Evolutionary conservation across 352 stramenopile genomes (phyloP).

Genomic region (Pythium folliculosum): DNA sequence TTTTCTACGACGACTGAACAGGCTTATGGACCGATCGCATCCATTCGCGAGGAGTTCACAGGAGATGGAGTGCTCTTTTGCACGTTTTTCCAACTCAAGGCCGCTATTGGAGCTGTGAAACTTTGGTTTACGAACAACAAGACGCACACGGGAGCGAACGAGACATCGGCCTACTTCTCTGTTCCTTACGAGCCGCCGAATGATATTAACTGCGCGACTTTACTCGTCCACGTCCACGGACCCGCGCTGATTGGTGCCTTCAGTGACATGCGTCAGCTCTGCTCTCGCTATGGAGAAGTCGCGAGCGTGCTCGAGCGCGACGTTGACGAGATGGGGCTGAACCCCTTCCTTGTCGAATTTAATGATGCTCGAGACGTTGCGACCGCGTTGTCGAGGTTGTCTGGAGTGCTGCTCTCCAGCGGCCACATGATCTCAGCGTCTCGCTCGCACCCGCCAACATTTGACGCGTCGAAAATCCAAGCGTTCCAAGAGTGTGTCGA

Average conservation of each 20-base stretch:
- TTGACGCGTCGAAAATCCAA: constrained; percentile 68
- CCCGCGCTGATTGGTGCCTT: constrained; percentile 21
- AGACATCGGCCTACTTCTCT: constrained; percentile 56
- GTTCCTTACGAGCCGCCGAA: constrained; percentile 69
- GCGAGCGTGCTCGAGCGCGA: constrained; percentile 61
- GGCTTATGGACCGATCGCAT: constrained; percentile 64
- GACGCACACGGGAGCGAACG: neutral
- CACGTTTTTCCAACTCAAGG: constrained; percentile 74
- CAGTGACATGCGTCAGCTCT: constrained; percentile 65
- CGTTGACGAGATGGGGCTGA: constrained; percentile 33
- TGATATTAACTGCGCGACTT: constrained; percentile 61
- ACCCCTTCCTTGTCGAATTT: constrained; percentile 74
- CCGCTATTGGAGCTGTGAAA: constrained; percentile 60
- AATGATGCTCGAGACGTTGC: constrained; percentile 64
- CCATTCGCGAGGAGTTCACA: constrained; percentile 49
- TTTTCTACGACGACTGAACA: constrained; percentile 21
- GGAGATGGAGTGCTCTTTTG: constrained; percentile 64
- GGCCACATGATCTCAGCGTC: constrained; percentile 44
- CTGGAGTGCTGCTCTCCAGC: constrained; percentile 31
- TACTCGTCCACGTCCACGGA: constrained; percentile 49
- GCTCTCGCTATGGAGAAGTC: constrained; percentile 68
- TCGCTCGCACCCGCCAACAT: constrained; percentile 51
- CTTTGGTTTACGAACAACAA: constrained; percentile 39
- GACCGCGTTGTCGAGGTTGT: constrained; percentile 43
- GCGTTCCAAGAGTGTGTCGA: constrained; percentile 60